These are phyloP conservation scores for Diatrype stigma DNA, from an alignment of 2,329 filamentous ascomycete genomes.

Conservation along the genomic window DNA sequence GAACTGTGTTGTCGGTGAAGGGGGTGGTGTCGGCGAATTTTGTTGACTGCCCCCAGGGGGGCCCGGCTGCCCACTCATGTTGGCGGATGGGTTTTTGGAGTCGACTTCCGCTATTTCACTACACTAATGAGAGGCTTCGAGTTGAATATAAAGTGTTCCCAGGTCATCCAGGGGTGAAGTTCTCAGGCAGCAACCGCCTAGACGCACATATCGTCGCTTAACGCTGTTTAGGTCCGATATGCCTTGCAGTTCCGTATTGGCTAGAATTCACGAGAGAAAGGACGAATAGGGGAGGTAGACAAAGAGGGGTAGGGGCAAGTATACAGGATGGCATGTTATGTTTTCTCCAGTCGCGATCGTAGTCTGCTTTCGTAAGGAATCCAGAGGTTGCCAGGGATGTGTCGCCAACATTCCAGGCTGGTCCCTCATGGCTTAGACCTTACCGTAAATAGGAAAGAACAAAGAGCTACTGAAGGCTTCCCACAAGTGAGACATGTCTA, in stretches of 20 bases:
- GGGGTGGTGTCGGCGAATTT: not conserved
- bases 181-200: not conserved
- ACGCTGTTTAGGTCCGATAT: not conserved
- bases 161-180: not conserved
- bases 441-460: slow-evolving; percentile 14
- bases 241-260: not conserved
- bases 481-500: slow-evolving; percentile 18
- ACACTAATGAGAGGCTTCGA: too few species aligned
- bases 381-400: slow-evolving; percentile 9
- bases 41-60: too few species aligned
- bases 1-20: not conserved
- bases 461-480: slow-evolving; percentile 21
- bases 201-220: not conserved
- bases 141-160: too few species aligned
- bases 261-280: slow-evolving; percentile 7
- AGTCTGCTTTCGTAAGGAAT: slow-evolving; percentile 18
- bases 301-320: slow-evolving; percentile 6
- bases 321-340: too few species aligned
- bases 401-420: slow-evolving; percentile 20
- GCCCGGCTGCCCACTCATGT: not conserved
- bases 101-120: too few species aligned
- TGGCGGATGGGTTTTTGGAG: too few species aligned
- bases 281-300: slow-evolving; percentile 4
- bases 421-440: slow-evolving; percentile 11
- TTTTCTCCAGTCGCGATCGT: too few species aligned